A percentile compares a stretch with the other conserved stretches of the same genome.
phyloP scores from a whole-genome alignment of 352 stramenopile species.

The Aphanomyces astaci region DNA sequence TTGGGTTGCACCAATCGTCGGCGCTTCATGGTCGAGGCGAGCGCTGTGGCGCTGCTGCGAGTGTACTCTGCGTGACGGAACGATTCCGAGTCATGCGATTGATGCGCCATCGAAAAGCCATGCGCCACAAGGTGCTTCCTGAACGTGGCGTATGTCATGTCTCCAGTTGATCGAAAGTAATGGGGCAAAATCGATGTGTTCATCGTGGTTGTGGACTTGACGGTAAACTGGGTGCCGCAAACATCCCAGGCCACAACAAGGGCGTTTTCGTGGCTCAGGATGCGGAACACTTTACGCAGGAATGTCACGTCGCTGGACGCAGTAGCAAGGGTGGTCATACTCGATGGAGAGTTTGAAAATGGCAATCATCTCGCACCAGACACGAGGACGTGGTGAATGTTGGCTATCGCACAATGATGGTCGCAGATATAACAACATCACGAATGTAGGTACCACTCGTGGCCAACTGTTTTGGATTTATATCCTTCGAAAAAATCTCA shows the following conservation, averaged over 20 bases:
- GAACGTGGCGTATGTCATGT: not conserved
- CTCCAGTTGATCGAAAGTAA: constrained; percentile 44
- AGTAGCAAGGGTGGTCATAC: not conserved
- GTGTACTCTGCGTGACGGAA: not conserved
- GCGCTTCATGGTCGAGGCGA: not conserved
- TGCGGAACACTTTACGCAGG: constrained; percentile 71
- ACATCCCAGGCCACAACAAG: constrained; percentile 47
- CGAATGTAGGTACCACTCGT: not conserved
- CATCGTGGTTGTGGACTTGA: constrained; percentile 46
- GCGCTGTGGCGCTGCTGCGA: not conserved
- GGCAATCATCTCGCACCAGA: not conserved
- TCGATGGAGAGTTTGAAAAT: not conserved
- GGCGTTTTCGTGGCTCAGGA: constrained; percentile 62
- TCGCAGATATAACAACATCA: not conserved
- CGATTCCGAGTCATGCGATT: not conserved
- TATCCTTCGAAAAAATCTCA: too few relatives aligned
- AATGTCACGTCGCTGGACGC: constrained; percentile 27
- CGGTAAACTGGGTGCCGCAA: constrained; percentile 46
- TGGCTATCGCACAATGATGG: not conserved
- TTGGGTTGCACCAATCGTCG: not conserved
- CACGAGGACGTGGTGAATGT: not conserved
- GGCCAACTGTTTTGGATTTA: too few relatives aligned
- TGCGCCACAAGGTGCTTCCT: constrained; percentile 1
- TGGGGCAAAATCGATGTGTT: constrained; percentile 46
- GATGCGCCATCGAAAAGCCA: not conserved